These are phyloP conservation scores for Dendrocalamus latiflorus DNA, from an alignment of 202 grass and related monocot genomes.

Conservation along the genomic window DNA sequence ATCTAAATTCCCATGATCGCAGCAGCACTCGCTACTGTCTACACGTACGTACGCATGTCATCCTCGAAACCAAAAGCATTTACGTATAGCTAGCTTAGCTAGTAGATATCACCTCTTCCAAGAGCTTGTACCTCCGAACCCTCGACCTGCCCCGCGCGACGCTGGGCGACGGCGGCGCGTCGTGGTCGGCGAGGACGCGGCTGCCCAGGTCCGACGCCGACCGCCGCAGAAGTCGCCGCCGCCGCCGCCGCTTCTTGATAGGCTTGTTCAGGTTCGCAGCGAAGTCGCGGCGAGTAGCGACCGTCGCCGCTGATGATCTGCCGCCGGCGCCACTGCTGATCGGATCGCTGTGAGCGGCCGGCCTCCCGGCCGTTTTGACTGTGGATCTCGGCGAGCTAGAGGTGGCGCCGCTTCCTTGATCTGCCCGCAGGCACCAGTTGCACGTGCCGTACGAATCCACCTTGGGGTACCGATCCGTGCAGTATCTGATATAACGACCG, in stretches of 20 bases:
- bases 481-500: constrained; percentile 54
- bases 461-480: too few species aligned
- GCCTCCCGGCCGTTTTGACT: constrained; percentile 9
- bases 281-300: constrained; percentile 49
- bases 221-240: constrained; percentile 50
- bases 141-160: constrained; percentile 56
- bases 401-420: constrained; percentile 15
- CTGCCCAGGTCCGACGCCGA: constrained; percentile 67
- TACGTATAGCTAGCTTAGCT: not conserved
- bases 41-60: not conserved
- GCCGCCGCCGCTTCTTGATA: constrained; percentile 65
- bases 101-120: constrained; percentile 98
- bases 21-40: not conserved
- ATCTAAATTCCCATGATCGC: not conserved
- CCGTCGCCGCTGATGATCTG: constrained; percentile 32
- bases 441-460: too few species aligned
- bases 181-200: constrained; percentile 34
- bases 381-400: too few species aligned
- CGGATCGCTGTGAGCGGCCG: constrained; percentile 7
- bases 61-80: not conserved
- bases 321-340: not conserved
- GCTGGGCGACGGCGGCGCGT: constrained; percentile 34
- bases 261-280: constrained; percentile 61
- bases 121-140: constrained; percentile 83
- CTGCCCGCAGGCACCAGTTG: constrained; percentile 73